Percentiles rank a stretch among this genome's conserved stretches.
phyloP scores from a whole-genome alignment of 495 filamentous ascomycete species.

The Talaromyces nanjingensis region DNA sequence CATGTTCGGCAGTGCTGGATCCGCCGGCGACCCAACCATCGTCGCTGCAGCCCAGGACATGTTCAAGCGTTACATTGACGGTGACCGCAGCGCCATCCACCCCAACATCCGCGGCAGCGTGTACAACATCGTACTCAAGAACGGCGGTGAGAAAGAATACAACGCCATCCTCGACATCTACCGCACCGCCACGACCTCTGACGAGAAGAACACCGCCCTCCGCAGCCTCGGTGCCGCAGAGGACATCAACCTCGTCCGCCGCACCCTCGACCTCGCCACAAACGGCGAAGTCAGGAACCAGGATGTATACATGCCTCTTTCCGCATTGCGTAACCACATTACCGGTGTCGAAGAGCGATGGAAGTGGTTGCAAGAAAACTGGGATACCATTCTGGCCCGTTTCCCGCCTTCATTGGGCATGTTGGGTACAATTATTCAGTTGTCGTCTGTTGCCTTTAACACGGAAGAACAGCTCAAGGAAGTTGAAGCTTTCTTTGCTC shows the following conservation, averaged over 20 bases:
- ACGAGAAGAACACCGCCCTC: slow-evolving; percentile 94
- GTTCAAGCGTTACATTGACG: slow-evolving; percentile 55
- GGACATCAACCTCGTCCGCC: slow-evolving; percentile 69
- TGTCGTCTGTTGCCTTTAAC: slow-evolving; percentile 78
- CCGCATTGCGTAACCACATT: slow-evolving; percentile 68
- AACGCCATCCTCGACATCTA: slow-evolving; percentile 76
- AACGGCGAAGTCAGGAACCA: slow-evolving; percentile 87
- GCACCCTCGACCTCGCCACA: slow-evolving; percentile 67
- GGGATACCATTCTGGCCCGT: slow-evolving; percentile 71
- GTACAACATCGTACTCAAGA: slow-evolving; percentile 54
- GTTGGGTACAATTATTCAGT: slow-evolving; percentile 76
- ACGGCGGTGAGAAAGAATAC: slow-evolving; percentile 57
- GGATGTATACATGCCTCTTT: slow-evolving; percentile 86
- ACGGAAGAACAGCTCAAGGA: slow-evolving; percentile 64
- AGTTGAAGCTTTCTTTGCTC: slow-evolving; percentile 73
- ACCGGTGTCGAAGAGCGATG: slow-evolving; percentile 77
- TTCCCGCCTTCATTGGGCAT: slow-evolving; percentile 73
- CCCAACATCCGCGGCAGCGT: slow-evolving; percentile 60
- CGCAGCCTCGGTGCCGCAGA: slow-evolving; percentile 77
- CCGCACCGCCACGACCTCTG: slow-evolving; percentile 75
- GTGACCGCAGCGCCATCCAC: slow-evolving; percentile 54
- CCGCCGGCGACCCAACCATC: slow-evolving; percentile 51
- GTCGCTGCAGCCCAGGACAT: slow-evolving; percentile 55
- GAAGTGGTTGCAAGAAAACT: slow-evolving; percentile 79
- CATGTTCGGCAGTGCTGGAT: slow-evolving; percentile 55